Base-by-base conservation (phyloP, 2,329 filamentous ascomycete genomes). In the Teratosphaeria zuluensis region DNA sequence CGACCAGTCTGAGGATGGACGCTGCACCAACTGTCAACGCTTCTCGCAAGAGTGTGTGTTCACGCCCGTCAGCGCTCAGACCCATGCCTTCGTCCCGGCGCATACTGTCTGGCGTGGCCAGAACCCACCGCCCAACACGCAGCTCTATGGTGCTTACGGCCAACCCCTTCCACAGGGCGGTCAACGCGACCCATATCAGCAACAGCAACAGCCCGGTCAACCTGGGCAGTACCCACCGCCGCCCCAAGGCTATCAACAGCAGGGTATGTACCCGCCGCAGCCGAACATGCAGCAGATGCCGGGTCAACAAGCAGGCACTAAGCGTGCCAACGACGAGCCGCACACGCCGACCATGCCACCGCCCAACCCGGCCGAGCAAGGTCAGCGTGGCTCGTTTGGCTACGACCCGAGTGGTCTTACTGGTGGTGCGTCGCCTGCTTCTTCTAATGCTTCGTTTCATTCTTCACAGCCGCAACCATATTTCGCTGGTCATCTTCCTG, bases 21-120 rank as follows among this genome's bases (percentile, higher is more conserved):
- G 85, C 61, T 90, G 86, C 77, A 83, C 80, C 68, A 89, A 89
- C 71, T 90, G 86, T 70, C 79, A 85, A 63, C 80, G 86, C 54
- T 90, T 89, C 75, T 86, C 86, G 64, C 86, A 89, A 73, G 85
- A 88, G 70, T 90, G 87, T 74, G 84, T 90, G 73, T 90, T 90
- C 73, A 89, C 86, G 1, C 86, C 87, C 2, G 86, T 90, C 28
- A 88, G 85, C 3, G 86, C 85, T 11, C 86, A 89, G 73, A 84
- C 85, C 8, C 86, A 88, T 71, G 86, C 87, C 11, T 89, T 89
- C 68, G 86, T 89, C 35, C 86, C 86, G 7, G 86, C 85, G 9
- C 84, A 88, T 69, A 84, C 86, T 6, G 83, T 85, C 59, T 88
- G 75, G 73, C 75, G 77, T 52, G 76, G 77, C 24, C 69, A 71